Conservation (phyloP, 768 basidiomycete species). For the Hysterangium stoloniferum region DNA sequence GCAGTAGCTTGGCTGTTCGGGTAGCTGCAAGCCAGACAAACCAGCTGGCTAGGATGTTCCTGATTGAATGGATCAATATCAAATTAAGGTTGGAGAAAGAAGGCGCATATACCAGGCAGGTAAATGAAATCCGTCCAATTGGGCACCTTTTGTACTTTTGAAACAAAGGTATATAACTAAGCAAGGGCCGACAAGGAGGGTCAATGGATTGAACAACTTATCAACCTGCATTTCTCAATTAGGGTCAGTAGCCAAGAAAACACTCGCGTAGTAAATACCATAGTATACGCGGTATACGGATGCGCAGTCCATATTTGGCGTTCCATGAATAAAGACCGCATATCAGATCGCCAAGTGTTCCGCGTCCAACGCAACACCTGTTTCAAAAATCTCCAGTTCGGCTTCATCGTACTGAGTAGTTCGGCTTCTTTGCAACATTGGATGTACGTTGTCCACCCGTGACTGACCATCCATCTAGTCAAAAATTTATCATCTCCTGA, state of each 20-base stretch:
- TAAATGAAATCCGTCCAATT: conserved; percentile 37
- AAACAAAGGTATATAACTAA: conserved; percentile 71
- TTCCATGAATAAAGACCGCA: conserved; percentile 84
- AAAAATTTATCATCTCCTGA: conserved; percentile 93
- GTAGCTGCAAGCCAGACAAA: conserved; percentile 63
- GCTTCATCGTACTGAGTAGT: conserved; percentile 89
- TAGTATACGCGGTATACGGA: conserved; percentile 78
- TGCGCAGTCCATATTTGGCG: conserved; percentile 80
- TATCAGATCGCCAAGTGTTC: conserved; percentile 90
- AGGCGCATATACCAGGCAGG: conserved; percentile 60
- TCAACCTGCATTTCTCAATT: conserved; percentile 47
- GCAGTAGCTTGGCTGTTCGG: conserved; percentile 70
- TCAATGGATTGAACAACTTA: conserved; percentile 81
- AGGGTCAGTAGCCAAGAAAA: background rate
- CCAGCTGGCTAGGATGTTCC: conserved; percentile 65
- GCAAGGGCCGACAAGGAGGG: conserved; percentile 75
- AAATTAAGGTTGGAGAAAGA: background rate
- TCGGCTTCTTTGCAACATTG: conserved; percentile 82
- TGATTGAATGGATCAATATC: conserved; percentile 17
- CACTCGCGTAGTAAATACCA: conserved; percentile 58
- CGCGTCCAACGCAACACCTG: conserved; percentile 91
- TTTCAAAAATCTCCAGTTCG: conserved; percentile 92
- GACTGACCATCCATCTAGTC: conserved; percentile 94
- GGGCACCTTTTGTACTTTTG: conserved; percentile 64
- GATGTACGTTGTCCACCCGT: conserved; percentile 93